Evolutionary conservation across 2,329 filamentous ascomycete species (phyloP).

Genomic region (Ascochyta pisi): DNA sequence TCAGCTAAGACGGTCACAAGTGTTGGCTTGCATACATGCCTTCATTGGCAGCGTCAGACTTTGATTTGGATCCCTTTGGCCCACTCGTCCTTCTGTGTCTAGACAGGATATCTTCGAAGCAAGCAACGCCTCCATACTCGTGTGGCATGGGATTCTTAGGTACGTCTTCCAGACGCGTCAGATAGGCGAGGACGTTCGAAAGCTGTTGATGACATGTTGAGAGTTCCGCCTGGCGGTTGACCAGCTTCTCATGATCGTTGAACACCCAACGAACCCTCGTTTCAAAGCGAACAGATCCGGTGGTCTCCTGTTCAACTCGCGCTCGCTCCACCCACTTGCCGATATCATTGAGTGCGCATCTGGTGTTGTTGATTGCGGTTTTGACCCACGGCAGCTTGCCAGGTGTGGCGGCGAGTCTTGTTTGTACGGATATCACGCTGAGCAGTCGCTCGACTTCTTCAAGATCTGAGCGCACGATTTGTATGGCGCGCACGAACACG

Average conservation of each 20-base stretch:
- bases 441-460: conserved; percentile 30
- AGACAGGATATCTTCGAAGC: conserved; percentile 6
- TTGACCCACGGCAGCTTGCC: conserved; percentile 31
- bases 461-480: conserved; percentile 32
- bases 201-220: conserved; percentile 34
- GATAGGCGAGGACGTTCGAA: conserved; percentile 29
- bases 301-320: conserved; percentile 26
- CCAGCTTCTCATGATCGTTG: conserved; percentile 32
- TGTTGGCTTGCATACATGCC: background rate
- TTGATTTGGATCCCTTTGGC: background rate
- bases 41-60: background rate
- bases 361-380: conserved; percentile 27
- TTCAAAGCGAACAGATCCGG: conserved; percentile 25
- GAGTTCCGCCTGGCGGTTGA: conserved; percentile 30
- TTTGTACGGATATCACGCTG: conserved; percentile 13
- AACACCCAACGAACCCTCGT: conserved; percentile 33
- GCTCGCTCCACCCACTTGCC: conserved; percentile 33
- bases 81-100: background rate
- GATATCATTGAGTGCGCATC: conserved; percentile 31
- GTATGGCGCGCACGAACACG: conserved; percentile 35
- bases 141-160: background rate
- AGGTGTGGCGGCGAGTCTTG: conserved; percentile 21
- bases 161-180: conserved; percentile 25
- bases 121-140: background rate
- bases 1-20: background rate